Conservation (phyloP, 345 rosid species). For the Sonneratia alba region DNA sequence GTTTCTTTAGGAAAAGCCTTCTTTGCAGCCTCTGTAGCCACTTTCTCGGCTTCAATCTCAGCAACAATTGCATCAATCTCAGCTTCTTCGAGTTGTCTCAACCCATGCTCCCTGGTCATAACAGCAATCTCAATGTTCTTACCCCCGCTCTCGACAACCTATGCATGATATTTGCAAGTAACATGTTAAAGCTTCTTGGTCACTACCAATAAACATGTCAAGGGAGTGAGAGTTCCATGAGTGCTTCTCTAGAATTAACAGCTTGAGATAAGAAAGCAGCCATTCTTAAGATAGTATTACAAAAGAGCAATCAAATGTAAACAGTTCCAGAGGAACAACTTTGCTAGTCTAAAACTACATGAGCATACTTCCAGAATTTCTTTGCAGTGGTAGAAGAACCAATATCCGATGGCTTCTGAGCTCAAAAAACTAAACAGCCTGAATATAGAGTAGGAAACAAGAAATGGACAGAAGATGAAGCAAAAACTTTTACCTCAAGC, state of each 20-base stretch:
- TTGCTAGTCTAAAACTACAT: neutral
- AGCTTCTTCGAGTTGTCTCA: slow-evolving; percentile 77
- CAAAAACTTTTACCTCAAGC: slow-evolving; percentile 67
- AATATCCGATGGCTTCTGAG: neutral
- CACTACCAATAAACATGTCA: neutral
- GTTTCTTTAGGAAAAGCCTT: slow-evolving; percentile 60
- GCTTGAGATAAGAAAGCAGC: neutral
- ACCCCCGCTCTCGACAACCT: slow-evolving; percentile 97
- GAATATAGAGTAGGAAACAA: too few species aligned
- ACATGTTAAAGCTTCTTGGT: too few species aligned
- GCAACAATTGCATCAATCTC: slow-evolving; percentile 84
- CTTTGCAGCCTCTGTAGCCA: slow-evolving; percentile 93
- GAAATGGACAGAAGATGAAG: neutral
- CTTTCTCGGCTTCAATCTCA: slow-evolving; percentile 92
- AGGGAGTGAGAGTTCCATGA: neutral
- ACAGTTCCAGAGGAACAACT: neutral
- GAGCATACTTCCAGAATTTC: neutral
- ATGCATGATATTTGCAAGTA: neutral
- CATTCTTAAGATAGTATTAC: neutral
- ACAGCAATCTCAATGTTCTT: slow-evolving; percentile 94
- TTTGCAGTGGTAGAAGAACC: neutral
- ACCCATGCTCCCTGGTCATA: slow-evolving; percentile 68
- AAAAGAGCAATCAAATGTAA: neutral
- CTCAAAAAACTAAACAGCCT: neutral
- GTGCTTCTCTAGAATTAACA: too few species aligned